These are phyloP conservation scores for Kodamaea neixiangensis DNA, from an alignment of 805 yeast genomes.

Conservation along the genomic window DNA sequence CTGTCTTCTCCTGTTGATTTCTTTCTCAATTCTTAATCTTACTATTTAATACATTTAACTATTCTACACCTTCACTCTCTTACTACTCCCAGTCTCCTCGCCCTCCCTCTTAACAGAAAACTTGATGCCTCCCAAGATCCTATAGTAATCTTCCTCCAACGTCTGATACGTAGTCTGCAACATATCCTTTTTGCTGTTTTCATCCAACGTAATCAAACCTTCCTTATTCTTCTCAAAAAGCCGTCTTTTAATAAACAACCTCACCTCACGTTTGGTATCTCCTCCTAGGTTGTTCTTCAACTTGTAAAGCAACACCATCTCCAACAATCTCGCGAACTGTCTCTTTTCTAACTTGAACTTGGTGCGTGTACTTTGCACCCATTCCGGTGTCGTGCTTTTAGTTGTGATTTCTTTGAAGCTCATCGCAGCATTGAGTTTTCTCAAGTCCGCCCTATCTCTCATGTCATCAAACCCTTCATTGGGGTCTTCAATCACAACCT, in stretches of 20 bases:
- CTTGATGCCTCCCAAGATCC: slow-evolving; percentile 48
- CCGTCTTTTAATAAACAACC: slow-evolving; percentile 71
- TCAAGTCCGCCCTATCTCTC: slow-evolving; percentile 78
- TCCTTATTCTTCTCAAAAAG: slow-evolving; percentile 79
- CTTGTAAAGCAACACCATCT: slow-evolving; percentile 63
- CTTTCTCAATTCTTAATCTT: not conserved
- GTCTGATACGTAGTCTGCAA: slow-evolving; percentile 72
- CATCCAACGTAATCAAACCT: slow-evolving; percentile 66
- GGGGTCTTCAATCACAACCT: slow-evolving; percentile 92
- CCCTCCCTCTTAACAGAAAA: slow-evolving; percentile 20
- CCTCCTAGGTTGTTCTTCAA: slow-evolving; percentile 23
- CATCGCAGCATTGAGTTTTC: slow-evolving; percentile 21
- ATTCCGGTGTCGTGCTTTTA: slow-evolving; percentile 21
- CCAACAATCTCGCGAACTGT: slow-evolving; percentile 76
- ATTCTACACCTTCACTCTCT: not conserved
- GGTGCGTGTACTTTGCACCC: slow-evolving; percentile 45
- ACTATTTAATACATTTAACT: not conserved
- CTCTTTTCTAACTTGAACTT: slow-evolving; percentile 66
- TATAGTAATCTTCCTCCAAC: slow-evolving; percentile 67
- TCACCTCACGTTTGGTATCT: slow-evolving; percentile 38
- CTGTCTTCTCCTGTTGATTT: too few species aligned
- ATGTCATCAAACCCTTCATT: slow-evolving; percentile 89
- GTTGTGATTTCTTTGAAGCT: slow-evolving; percentile 22
- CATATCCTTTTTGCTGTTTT: slow-evolving; percentile 64
- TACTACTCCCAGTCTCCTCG: not conserved